Evolutionary conservation across 768 basidiomycete genomes (phyloP).

Genomic region (Suillus plorans): DNA sequence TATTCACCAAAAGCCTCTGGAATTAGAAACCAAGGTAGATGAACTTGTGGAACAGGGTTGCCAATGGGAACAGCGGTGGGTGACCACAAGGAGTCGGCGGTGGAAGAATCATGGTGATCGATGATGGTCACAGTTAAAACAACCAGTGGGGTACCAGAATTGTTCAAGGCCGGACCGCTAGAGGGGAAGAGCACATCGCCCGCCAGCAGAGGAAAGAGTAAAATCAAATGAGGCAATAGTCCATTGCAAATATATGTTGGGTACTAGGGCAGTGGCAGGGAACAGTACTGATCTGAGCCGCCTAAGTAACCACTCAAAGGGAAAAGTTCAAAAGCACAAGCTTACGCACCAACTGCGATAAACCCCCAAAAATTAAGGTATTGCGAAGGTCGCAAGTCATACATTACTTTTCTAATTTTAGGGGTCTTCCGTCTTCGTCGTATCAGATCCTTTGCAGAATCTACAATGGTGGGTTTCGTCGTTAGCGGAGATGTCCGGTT

Average conservation of each 20-base stretch:
- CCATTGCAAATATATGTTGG: too few species aligned
- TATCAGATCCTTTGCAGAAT: not conserved
- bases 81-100: not conserved
- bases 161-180: not conserved
- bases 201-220: not conserved
- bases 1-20: not conserved
- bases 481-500: slow-evolving; percentile 36
- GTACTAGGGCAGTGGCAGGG: too few species aligned
- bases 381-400: slow-evolving; percentile 23
- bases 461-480: slow-evolving; percentile 32
- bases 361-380: slow-evolving; percentile 22
- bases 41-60: not conserved
- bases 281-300: too few species aligned
- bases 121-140: not conserved
- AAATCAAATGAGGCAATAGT: not conserved
- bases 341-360: slow-evolving; percentile 34
- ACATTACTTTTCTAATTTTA: slow-evolving; percentile 28
- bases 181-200: not conserved
- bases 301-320: too few species aligned
- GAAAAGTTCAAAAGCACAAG: not conserved
- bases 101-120: not conserved
- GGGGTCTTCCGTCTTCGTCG: slow-evolving; percentile 23
- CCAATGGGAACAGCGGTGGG: not conserved
- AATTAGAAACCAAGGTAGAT: not conserved
- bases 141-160: not conserved